These are phyloP conservation scores for Scedosporium aurantiacum DNA, from an alignment of 2,329 filamentous ascomycete genomes.

Conservation along the genomic window DNA sequence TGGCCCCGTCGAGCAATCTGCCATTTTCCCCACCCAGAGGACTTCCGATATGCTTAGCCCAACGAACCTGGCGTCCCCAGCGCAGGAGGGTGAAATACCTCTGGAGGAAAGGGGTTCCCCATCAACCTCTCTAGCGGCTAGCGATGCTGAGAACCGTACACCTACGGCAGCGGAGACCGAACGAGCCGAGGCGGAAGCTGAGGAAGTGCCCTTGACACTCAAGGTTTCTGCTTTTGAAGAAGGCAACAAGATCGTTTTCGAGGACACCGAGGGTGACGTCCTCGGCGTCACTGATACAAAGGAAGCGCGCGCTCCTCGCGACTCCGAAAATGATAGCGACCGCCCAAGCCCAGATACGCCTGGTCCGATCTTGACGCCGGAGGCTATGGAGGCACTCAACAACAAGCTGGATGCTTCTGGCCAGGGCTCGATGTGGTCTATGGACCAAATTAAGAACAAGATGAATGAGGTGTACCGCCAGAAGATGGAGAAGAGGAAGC, in stretches of 20 bases:
- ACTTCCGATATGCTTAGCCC: not conserved
- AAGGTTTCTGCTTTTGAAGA: slow-evolving; percentile 67
- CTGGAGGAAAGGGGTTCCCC: not conserved
- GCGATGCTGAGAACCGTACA: not conserved
- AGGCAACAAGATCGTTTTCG: slow-evolving; percentile 66
- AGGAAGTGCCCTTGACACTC: slow-evolving; percentile 3
- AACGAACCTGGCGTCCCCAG: slow-evolving; percentile 2
- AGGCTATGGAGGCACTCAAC: slow-evolving; percentile 13
- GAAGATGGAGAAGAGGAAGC: slow-evolving; percentile 52
- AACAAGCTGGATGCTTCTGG: slow-evolving; percentile 13
- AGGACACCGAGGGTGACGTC: slow-evolving; percentile 81
- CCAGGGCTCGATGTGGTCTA: slow-evolving; percentile 17
- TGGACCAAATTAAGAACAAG: slow-evolving; percentile 34
- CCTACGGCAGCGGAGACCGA: not conserved
- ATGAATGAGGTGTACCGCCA: slow-evolving; percentile 43
- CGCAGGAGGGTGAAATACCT: not conserved
- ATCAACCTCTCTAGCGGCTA: not conserved
- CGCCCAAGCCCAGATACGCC: slow-evolving; percentile 31
- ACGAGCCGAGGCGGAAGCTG: not conserved
- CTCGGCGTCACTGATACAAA: slow-evolving; percentile 49
- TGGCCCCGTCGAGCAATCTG: slow-evolving; percentile 80
- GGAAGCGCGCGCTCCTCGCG: slow-evolving; percentile 37
- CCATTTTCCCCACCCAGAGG: slow-evolving; percentile 57
- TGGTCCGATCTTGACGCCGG: slow-evolving; percentile 10
- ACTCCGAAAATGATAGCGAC: slow-evolving; percentile 72